Evolutionary conservation across 495 filamentous ascomycete species (phyloP), one percentile per base, ranked within the genome.

Genomic region (Penicillium antarcticum): DNA sequence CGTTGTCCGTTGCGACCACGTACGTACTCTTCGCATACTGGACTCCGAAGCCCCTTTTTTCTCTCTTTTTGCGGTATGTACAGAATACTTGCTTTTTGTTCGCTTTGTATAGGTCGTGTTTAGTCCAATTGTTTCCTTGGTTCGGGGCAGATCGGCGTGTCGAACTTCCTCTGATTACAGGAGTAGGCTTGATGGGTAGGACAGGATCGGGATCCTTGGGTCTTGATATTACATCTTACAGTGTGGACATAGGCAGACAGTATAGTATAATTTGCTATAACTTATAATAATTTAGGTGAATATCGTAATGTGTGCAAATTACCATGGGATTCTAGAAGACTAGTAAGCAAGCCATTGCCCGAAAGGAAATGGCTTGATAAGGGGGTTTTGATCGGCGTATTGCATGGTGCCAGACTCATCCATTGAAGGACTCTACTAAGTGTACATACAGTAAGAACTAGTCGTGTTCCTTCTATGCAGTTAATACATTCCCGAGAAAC

Each of bases 331-430:
- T 18, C 18, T 21, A 41, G 38, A 41, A 18, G 19, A 10, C 16
- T 5, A 10, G 3, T 35, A 34, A 32, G 45, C 13, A 39, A 14
- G 23, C 26, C 39, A 14, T 23, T 24, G 18, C 29, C 37, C 16
- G 24, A 42, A 34, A 34, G 29, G 37, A 14, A 33, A 13, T 34
- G 23, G 26, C 23, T 36, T 26, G 26, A 49, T 49, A 55, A 19
- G 46, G 44, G 51, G 46, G 44, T 50, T 45, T 40, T 36, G 58
- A 56, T 58, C 52, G 46, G 47, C 57, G 36, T 24, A 46, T 17
- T 56, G 39, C 39, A 52, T 41, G 18, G 35, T 48, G 38, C 54
- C 46, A 47, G 45, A 33, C 42, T 36, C n/a, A 11, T 60, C 23
- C 41, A 54, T n/a, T 38, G 24, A 45, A 59, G 13, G 41, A 17